Evolutionary conservation across 2,329 filamentous ascomycete genomes (phyloP).

Genomic region (Colletotrichum sp.): DNA sequence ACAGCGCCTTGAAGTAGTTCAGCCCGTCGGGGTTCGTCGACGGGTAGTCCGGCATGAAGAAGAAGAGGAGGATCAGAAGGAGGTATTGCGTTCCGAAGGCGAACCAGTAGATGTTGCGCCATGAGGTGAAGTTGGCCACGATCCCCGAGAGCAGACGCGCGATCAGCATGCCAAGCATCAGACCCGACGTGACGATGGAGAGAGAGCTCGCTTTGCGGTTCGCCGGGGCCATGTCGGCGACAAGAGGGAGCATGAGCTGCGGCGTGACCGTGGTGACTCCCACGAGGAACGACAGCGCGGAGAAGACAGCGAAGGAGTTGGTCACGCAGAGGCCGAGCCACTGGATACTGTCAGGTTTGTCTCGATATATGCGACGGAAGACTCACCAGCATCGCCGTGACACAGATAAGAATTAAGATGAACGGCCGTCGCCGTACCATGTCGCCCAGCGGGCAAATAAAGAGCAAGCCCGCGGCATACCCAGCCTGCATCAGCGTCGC

Average conservation of each 20-base stretch:
- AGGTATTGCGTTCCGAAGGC: conserved; percentile 73
- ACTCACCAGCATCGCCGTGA: conserved; percentile 71
- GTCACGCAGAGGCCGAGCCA: conserved; percentile 78
- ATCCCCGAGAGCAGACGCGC: conserved; percentile 79
- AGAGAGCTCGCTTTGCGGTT: conserved; percentile 72
- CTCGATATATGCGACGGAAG: too few relatives aligned
- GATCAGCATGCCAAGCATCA: conserved; percentile 77
- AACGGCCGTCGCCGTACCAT: conserved; percentile 71
- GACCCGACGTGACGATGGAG: conserved; percentile 76
- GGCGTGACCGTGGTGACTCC: conserved; percentile 84
- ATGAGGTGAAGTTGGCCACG: conserved; percentile 74
- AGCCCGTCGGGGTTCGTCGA: conserved; percentile 70
- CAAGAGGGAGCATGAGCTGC: conserved; percentile 79
- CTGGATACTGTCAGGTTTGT: conserved; percentile 27
- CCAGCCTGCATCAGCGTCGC: conserved; percentile 82
- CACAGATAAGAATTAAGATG: conserved; percentile 69
- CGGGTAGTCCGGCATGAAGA: conserved; percentile 84
- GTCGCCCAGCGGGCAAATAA: conserved; percentile 80
- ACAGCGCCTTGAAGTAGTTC: conserved; percentile 70
- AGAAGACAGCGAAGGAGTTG: conserved; percentile 66
- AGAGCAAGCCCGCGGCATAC: conserved; percentile 75
- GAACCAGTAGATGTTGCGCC: conserved; percentile 83
- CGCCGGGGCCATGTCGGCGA: conserved; percentile 77
- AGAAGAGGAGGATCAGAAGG: conserved; percentile 69
- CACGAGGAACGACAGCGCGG: conserved; percentile 73